Conservation (phyloP, 164 flowering plant species). For the Saururus chinensis region DNA sequence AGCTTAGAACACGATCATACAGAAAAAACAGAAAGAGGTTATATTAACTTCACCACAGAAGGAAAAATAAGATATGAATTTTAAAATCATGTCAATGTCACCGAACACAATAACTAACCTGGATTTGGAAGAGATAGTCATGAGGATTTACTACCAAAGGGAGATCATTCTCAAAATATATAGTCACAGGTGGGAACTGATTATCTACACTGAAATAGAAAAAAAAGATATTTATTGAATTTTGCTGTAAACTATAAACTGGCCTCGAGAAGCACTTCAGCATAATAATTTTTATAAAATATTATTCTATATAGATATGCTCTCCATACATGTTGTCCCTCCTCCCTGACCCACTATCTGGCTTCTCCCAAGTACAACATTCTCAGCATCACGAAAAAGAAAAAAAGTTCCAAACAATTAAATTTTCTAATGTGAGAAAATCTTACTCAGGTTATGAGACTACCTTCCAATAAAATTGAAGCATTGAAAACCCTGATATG, state of each 20-base stretch:
- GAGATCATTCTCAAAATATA: conserved; percentile 50
- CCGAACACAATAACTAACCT: conserved; percentile 25
- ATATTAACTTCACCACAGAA: background rate
- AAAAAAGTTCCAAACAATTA: no score
- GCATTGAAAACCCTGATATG: conserved; percentile 5
- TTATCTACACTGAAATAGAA: conserved; percentile 56
- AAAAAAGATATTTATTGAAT: background rate
- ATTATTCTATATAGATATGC: no score
- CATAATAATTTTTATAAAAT: no score
- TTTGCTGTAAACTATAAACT: no score
- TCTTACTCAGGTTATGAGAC: background rate
- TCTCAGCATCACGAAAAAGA: background rate
- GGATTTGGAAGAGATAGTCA: conserved; percentile 55
- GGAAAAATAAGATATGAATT: background rate
- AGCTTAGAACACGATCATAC: no score
- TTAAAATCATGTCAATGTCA: background rate
- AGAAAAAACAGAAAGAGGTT: no score
- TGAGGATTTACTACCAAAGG: conserved; percentile 56
- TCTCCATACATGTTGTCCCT: no score
- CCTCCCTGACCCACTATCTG: no score
- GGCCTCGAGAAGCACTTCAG: no score
- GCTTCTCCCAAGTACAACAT: background rate
- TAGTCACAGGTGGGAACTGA: conserved; percentile 59
- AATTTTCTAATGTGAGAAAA: no score
- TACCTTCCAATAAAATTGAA: conserved; percentile 12